phyloP scores from a whole-genome alignment of 805 yeast genomes.

The Saturnispora sanitii region DNA sequence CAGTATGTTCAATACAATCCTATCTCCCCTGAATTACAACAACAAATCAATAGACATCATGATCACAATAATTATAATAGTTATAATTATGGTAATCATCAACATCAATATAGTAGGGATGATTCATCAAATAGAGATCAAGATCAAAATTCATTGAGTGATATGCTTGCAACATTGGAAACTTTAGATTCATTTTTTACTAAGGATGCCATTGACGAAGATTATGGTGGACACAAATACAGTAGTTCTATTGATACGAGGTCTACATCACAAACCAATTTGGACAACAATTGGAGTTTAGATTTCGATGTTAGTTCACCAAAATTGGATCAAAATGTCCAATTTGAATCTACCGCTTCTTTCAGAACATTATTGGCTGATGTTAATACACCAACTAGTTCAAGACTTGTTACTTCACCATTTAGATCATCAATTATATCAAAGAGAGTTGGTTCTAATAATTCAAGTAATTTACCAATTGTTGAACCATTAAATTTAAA shows the following conservation, averaged over 20 bases:
- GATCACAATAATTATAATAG: constrained; percentile 14
- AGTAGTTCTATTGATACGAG: constrained; percentile 55
- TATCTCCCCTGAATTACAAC: constrained; percentile 20
- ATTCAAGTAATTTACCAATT: not conserved
- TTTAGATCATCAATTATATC: constrained; percentile 5
- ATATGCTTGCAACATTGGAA: constrained; percentile 89
- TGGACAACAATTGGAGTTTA: constrained; percentile 17
- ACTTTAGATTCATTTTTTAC: constrained; percentile 85
- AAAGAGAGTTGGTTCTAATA: not conserved
- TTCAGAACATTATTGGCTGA: constrained; percentile 39
- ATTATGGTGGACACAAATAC: constrained; percentile 33
- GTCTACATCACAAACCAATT: constrained; percentile 32
- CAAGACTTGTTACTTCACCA: constrained; percentile 11
- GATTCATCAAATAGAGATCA: constrained; percentile 10
- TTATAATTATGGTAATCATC: constrained; percentile 30
- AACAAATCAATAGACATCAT: constrained; percentile 18
- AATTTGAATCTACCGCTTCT: constrained; percentile 50
- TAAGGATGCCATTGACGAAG: constrained; percentile 33
- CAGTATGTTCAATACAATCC: constrained; percentile 29
- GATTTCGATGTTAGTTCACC: constrained; percentile 21
- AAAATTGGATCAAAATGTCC: constrained; percentile 19
- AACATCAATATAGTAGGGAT: not conserved
- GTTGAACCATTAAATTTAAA: constrained; percentile 16
- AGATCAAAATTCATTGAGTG: constrained; percentile 69
- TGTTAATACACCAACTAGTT: constrained; percentile 13